These are phyloP conservation scores for Plectosphaerella sp. DNA, from an alignment of 2,329 filamentous ascomycete species.

Conservation along the genomic window DNA sequence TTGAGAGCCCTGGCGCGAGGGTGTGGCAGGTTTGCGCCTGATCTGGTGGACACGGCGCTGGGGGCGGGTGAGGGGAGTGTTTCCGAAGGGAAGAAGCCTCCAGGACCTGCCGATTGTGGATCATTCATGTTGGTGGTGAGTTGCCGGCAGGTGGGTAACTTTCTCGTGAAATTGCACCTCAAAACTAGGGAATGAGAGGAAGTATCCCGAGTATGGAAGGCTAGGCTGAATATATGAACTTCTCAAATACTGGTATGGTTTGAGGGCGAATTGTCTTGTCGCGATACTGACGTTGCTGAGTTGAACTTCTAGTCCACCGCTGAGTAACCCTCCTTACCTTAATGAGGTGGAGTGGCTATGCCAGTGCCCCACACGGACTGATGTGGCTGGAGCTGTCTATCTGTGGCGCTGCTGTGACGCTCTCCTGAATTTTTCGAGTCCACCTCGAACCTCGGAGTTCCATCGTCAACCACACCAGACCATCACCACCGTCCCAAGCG, in stretches of 20 bases:
- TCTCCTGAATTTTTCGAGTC: not conserved
- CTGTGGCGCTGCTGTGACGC: not conserved
- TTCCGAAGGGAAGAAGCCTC: constrained; percentile 45
- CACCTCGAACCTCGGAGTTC: not conserved
- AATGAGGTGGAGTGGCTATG: not conserved
- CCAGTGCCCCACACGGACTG: not conserved
- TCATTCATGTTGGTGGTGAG: constrained; percentile 18
- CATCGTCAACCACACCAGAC: not conserved
- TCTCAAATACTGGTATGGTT: too few relatives aligned
- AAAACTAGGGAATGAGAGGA: too few relatives aligned
- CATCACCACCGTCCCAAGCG: not conserved
- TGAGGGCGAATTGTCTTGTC: too few relatives aligned
- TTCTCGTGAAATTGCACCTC: not conserved
- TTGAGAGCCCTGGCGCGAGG: constrained; percentile 48
- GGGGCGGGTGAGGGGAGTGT: constrained; percentile 52
- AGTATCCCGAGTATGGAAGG: too few relatives aligned
- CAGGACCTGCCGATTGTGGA: constrained; percentile 22
- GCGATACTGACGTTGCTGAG: too few relatives aligned
- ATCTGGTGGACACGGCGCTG: constrained; percentile 38
- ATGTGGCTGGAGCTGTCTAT: not conserved
- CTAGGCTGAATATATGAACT: too few relatives aligned
- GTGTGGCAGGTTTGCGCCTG: constrained; percentile 41
- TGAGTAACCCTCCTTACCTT: too few relatives aligned
- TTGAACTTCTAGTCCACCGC: too few relatives aligned
- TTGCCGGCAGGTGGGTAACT: not conserved